These are phyloP conservation scores for Gaeumannomyces sp. DNA, from an alignment of 2,329 filamentous ascomycete genomes.

Conservation along the genomic window DNA sequence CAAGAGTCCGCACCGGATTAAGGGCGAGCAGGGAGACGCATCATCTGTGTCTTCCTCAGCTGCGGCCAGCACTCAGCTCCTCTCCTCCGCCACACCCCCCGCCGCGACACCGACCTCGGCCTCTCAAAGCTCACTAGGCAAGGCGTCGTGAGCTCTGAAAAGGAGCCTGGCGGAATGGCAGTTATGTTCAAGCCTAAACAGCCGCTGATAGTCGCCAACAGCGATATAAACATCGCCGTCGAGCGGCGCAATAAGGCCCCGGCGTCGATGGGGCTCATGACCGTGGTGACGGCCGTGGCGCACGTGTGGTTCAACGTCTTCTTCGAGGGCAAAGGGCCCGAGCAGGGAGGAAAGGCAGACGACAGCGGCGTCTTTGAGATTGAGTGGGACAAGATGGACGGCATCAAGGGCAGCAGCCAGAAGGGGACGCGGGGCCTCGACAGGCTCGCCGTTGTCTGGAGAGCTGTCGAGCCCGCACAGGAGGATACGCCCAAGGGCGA, in stretches of 20 bases:
- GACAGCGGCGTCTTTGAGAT: slow-evolving; percentile 58
- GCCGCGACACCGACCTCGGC: background rate
- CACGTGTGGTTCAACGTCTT: slow-evolving; percentile 97
- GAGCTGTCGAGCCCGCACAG: slow-evolving; percentile 28
- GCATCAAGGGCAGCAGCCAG: slow-evolving; percentile 80
- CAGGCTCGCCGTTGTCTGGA: slow-evolving; percentile 80
- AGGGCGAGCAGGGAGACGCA: slow-evolving; percentile 23
- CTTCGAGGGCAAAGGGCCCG: slow-evolving; percentile 77
- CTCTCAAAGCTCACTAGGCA: slow-evolving; percentile 12
- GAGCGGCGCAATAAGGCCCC: slow-evolving; percentile 77
- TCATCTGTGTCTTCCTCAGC: slow-evolving; percentile 12
- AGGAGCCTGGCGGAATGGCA: slow-evolving; percentile 57
- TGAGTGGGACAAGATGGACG: slow-evolving; percentile 70
- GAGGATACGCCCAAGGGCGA: slow-evolving; percentile 11
- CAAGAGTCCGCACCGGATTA: background rate
- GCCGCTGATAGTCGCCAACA: slow-evolving; percentile 66
- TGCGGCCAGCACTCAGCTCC: background rate
- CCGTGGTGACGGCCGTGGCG: slow-evolving; percentile 86
- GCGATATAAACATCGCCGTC: slow-evolving; percentile 85
- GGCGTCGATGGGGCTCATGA: slow-evolving; percentile 65
- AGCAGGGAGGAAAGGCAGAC: slow-evolving; percentile 58
- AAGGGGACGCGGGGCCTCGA: slow-evolving; percentile 83
- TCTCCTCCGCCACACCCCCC: background rate
- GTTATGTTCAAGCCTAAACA: slow-evolving; percentile 70
- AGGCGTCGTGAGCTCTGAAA: slow-evolving; percentile 11